Evolutionary conservation across 345 rosid genomes (phyloP), one percentile per base, ranked within the genome.

Genomic region (Luvunga scandens): DNA sequence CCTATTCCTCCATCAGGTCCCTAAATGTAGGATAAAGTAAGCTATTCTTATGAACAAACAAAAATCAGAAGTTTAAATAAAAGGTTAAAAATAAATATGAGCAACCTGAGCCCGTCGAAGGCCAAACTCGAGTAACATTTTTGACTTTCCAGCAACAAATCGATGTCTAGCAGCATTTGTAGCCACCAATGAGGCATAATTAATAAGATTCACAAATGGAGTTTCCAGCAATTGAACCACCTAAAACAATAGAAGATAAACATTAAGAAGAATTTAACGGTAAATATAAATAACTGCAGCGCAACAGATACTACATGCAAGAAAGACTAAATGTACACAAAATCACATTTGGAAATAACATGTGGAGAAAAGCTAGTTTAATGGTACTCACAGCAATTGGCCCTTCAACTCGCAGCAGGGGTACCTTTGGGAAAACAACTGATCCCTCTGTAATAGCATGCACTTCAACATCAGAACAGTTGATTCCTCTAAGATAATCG

Each of bases 121-220:
- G 80, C 99, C 99, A 83, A 94, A 96, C 81, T 96, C 99, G 1
- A 96, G 91, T 75, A 96, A 82, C 48, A 81, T 76, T 85, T 96
- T 96, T 61, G 97, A 88, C 82, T 92, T 94, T 62, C 98, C 98
- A 39, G 98, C 90, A 80, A 96, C 95, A 88, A 94, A 91, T 34
- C 98, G 89, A 82, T 96, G 99, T 73, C 98, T 89, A 4, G 99
- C 97, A 42, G 98, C 99, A 84, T 96, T 96, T 21, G 99, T 96
- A 78, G 99, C 87, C 57, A 94, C 99, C 66, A 96, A 75, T 53
- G 99, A 94, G 62, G 98, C 98, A 77, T 83, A 96, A 76, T 96
- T 96, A 77, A 90, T 70, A 69, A 94, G 98, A 83, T 91, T 96
- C 64, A 96, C 78, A 60, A 96, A 87, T 56, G 99, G 98, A 80